phyloP scores from a whole-genome alignment of 2,329 filamentous ascomycete species.

The Akanthomyces dipterigenus region DNA sequence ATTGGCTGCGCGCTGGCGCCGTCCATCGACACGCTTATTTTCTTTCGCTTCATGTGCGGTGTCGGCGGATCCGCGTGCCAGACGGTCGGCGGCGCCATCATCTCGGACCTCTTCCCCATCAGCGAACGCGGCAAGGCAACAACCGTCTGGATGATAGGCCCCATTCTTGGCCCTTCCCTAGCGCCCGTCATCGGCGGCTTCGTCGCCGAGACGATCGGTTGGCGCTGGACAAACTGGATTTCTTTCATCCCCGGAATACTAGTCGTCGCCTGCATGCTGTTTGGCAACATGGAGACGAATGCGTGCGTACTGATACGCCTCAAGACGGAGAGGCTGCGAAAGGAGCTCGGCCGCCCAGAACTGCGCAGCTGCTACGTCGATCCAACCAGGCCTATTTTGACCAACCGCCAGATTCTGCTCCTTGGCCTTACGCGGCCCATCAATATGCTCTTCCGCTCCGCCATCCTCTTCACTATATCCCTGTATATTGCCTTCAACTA shows the following conservation, averaged over 20 bases:
- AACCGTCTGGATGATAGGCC: slow-evolving; percentile 47
- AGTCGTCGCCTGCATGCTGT: slow-evolving; percentile 19
- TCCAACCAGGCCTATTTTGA: slow-evolving; percentile 17
- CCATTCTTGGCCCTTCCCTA: slow-evolving; percentile 47
- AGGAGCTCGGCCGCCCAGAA: slow-evolving; percentile 36
- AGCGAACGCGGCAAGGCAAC: slow-evolving; percentile 41
- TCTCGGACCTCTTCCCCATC: slow-evolving; percentile 46
- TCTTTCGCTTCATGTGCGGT: slow-evolving; percentile 54
- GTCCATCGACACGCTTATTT: slow-evolving; percentile 45
- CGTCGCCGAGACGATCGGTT: slow-evolving; percentile 41
- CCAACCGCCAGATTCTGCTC: slow-evolving; percentile 19
- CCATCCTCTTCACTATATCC: slow-evolving; percentile 39
- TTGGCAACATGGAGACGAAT: slow-evolving; percentile 33
- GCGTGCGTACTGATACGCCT: slow-evolving; percentile 42
- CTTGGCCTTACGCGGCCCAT: slow-evolving; percentile 49
- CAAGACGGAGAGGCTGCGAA: slow-evolving; percentile 39
- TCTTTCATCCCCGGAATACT: slow-evolving; percentile 37
- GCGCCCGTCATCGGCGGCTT: slow-evolving; percentile 45
- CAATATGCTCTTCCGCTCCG: slow-evolving; percentile 44
- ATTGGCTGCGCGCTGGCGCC: slow-evolving; percentile 58
- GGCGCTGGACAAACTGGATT: slow-evolving; percentile 49
- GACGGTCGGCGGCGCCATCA: slow-evolving; percentile 48
- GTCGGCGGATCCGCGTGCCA: slow-evolving; percentile 49
- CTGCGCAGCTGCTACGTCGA: slow-evolving; percentile 40
- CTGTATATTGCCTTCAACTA: slow-evolving; percentile 46